Percentiles rank a stretch among this genome's conserved stretches.
Conservation (phyloP, 2,329 filamentous ascomycete genomes). For the Daldinia eschscholtzii region DNA sequence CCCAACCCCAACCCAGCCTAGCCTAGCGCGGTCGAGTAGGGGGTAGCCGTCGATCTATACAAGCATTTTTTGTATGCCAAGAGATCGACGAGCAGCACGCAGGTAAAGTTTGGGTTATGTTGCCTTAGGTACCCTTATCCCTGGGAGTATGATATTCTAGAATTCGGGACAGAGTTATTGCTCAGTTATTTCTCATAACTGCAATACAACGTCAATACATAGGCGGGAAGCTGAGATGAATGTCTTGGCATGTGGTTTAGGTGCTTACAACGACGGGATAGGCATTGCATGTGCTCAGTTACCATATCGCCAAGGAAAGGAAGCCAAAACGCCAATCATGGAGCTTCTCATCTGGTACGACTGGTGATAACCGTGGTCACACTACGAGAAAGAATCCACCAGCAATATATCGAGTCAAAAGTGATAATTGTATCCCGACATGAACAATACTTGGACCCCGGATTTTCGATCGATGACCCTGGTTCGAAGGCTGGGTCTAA, state of each 20-base stretch:
- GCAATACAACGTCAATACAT: slow-evolving; percentile 1
- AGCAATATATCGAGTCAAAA: background rate
- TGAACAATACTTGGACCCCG: background rate
- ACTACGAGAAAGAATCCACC: background rate
- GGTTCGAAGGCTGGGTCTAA: background rate
- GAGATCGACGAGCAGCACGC: slow-evolving; percentile 27
- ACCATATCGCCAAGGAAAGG: slow-evolving; percentile 1
- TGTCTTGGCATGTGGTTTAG: slow-evolving; percentile 18
- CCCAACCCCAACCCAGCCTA: slow-evolving; percentile 7
- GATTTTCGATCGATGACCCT: background rate
- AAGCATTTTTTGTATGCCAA: slow-evolving; percentile 28
- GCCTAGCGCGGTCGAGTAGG: slow-evolving; percentile 19
- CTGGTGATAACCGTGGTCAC: background rate
- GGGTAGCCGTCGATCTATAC: slow-evolving; percentile 38
- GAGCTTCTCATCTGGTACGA: background rate
- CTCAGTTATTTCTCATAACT: background rate
- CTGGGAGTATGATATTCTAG: slow-evolving; percentile 4
- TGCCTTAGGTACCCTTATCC: background rate
- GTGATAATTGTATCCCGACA: background rate
- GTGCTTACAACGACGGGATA: slow-evolving; percentile 26
- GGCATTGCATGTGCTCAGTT: background rate
- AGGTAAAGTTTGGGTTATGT: slow-evolving; percentile 16
- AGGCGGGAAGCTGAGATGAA: background rate
- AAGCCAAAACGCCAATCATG: slow-evolving; percentile 1
- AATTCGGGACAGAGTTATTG: background rate